Base-by-base conservation (phyloP, 306 rosid genomes). In the Luffa acutangula region DNA sequence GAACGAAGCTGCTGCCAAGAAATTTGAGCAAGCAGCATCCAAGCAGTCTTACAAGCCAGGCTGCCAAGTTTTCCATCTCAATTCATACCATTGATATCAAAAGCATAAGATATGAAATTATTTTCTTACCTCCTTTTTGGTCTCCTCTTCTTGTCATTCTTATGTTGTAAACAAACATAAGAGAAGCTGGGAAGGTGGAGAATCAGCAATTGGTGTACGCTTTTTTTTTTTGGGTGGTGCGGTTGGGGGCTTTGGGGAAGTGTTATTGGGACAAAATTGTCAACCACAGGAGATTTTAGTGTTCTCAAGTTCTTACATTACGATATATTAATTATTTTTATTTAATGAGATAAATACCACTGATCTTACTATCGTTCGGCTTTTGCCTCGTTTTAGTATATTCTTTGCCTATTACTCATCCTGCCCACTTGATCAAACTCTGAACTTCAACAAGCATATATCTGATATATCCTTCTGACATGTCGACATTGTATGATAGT, bases 1-100 rank as follows among this genome's bases (percentile, higher is more conserved):
- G 85, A 87, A 90, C 59, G 94, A 89, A 71, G 84, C 76, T 41
- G 90, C 86, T 37, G 14, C 25, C 67, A 86, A 88, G 87, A 92
- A 89, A 83, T 94, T 92, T 82, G 90, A 92, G 81, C 87, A 80
- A 85, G 93, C 90, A 69, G 86, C 96, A 53, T 80, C 91, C 37
- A 85, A 88, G 87, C 77, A 70, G 77, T 86, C 89, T 14, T 94
- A 88, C 87, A 81, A 69, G 80, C 91, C 97, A 75, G 51, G 79
- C 83, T 92, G 98, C 85, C 94, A 94, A 89, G 83, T 92, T 70
- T 92, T 92, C 85, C 98, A 94, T 84, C 93, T 94, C 70, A 90
- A 78, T 82, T 88, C 92, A 81, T 85, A 84, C 70, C 89, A 90
- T 76, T 94, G 83, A 87, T 84, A 45, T 71, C 49, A 70, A 10